These are phyloP conservation scores for Xylaria sp. DNA, from an alignment of 2,329 filamentous ascomycete species.

Conservation along the genomic window DNA sequence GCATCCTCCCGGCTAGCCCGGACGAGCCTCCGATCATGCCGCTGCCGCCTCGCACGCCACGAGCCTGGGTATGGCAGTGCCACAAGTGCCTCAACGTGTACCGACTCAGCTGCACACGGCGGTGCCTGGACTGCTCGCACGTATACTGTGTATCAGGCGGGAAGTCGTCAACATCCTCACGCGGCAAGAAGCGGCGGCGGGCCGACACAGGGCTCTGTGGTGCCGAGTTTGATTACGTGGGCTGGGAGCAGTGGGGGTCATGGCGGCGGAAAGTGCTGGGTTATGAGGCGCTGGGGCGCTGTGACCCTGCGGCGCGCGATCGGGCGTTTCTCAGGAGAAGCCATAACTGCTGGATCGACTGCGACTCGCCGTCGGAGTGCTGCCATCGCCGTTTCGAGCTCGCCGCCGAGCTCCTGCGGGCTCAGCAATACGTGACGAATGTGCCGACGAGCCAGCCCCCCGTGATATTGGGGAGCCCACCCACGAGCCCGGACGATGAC, in stretches of 20 bases:
- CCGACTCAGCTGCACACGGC: conserved; percentile 50
- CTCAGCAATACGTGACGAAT: conserved; percentile 28
- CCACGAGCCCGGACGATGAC: conserved; percentile 36
- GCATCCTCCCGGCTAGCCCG: conserved; percentile 44
- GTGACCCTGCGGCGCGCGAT: conserved; percentile 42
- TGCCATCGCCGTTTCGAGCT: conserved; percentile 53
- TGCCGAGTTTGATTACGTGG: conserved; percentile 48
- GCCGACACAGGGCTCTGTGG: conserved; percentile 35
- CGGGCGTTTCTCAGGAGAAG: conserved; percentile 38
- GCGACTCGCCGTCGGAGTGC: conserved; percentile 58
- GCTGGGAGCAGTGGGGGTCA: conserved; percentile 48
- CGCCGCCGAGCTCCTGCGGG: conserved; percentile 56
- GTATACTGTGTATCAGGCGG: conserved; percentile 42
- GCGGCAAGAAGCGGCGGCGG: conserved; percentile 42
- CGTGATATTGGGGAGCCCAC: conserved; percentile 21
- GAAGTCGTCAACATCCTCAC: background rate
- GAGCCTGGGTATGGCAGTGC: conserved; percentile 53
- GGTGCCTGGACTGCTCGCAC: conserved; percentile 50
- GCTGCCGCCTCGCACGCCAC: conserved; percentile 41
- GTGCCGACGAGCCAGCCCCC: conserved; percentile 35
- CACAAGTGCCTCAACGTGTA: conserved; percentile 50
- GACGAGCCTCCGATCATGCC: conserved; percentile 44
- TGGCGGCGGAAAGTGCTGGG: conserved; percentile 48
- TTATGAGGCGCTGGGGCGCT: conserved; percentile 45
- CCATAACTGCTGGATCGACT: conserved; percentile 47